Percentiles rank a stretch among this genome's conserved stretches.
These are phyloP conservation scores for Phytopythium chamaehyphon DNA, from an alignment of 352 stramenopile species.

Conservation along the genomic window DNA sequence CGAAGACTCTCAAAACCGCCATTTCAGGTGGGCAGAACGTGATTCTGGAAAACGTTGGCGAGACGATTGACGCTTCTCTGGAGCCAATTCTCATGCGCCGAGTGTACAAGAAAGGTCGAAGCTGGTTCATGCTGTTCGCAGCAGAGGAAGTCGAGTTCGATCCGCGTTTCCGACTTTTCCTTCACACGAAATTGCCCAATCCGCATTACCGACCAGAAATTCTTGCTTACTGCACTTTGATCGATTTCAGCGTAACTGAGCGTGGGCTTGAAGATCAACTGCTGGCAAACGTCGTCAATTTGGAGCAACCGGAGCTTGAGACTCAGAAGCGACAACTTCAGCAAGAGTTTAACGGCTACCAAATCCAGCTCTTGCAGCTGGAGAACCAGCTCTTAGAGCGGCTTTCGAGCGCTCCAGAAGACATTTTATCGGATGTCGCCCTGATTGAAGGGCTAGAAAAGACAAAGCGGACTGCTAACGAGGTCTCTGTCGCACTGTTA, in stretches of 20 bases:
- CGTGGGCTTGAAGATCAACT: slow-evolving; percentile 89
- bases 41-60: slow-evolving; percentile 89
- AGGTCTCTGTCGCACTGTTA: slow-evolving; percentile 78
- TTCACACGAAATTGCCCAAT: slow-evolving; percentile 92
- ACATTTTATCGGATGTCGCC: slow-evolving; percentile 89
- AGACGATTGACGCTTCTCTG: slow-evolving; percentile 83
- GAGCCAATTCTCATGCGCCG: slow-evolving; percentile 89
- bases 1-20: slow-evolving; percentile 62
- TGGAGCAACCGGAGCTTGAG: slow-evolving; percentile 88
- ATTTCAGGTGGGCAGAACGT: slow-evolving; percentile 78
- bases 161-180: slow-evolving; percentile 77
- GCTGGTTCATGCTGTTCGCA: slow-evolving; percentile 85
- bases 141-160: slow-evolving; percentile 90
- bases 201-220: slow-evolving; percentile 91
- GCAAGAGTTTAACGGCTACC: slow-evolving; percentile 90
- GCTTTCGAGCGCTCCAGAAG: slow-evolving; percentile 88
- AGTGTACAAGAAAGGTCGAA: slow-evolving; percentile 85
- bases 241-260: slow-evolving; percentile 94
- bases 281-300: slow-evolving; percentile 85
- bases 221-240: slow-evolving; percentile 90
- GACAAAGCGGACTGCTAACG: slow-evolving; percentile 87
- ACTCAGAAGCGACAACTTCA: slow-evolving; percentile 85
- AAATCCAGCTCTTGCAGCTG: slow-evolving; percentile 88
- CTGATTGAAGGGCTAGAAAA: slow-evolving; percentile 92
- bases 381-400: slow-evolving; percentile 89